Conservation (phyloP, 768 basidiomycete genomes). For the Basidioascus undulatus region DNA sequence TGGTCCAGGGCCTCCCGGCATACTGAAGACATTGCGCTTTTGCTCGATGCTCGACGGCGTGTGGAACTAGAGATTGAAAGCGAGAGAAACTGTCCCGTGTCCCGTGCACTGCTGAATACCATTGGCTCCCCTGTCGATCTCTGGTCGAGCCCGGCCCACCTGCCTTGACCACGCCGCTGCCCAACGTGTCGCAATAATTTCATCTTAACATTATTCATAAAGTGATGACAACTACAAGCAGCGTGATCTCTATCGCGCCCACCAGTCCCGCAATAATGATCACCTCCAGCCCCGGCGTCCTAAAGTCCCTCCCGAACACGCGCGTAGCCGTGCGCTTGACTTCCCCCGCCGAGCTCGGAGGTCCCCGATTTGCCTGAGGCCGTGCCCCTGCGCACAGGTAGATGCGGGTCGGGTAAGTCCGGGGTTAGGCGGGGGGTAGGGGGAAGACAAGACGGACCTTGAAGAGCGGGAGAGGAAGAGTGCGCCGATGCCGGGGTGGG, state of each 20-base stretch:
- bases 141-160: too few relatives aligned
- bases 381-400: slow-evolving; percentile 21
- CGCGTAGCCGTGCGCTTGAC: too few relatives aligned
- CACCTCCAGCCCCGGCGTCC: slow-evolving; percentile 49
- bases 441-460: slow-evolving; percentile 10
- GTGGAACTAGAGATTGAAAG: too few relatives aligned
- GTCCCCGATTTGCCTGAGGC: too few relatives aligned
- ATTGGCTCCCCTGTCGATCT: too few relatives aligned
- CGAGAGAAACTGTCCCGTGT: too few relatives aligned
- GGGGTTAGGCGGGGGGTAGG: neutral
- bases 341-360: slow-evolving; percentile 33
- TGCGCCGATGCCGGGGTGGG: neutral
- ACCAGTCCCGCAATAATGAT: slow-evolving; percentile 35
- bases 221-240: slow-evolving; percentile 36
- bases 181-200: too few relatives aligned
- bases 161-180: too few relatives aligned
- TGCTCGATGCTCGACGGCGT: too few relatives aligned
- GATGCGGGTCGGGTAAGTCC: neutral
- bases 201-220: slow-evolving; percentile 30
- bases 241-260: slow-evolving; percentile 34
- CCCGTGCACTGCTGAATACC: too few relatives aligned
- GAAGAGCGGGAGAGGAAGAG: neutral
- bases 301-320: slow-evolving; percentile 49
- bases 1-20: too few relatives aligned
- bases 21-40: too few relatives aligned